Base-by-base conservation (phyloP, 2,329 filamentous ascomycete species). In the Dothistroma septosporum region DNA sequence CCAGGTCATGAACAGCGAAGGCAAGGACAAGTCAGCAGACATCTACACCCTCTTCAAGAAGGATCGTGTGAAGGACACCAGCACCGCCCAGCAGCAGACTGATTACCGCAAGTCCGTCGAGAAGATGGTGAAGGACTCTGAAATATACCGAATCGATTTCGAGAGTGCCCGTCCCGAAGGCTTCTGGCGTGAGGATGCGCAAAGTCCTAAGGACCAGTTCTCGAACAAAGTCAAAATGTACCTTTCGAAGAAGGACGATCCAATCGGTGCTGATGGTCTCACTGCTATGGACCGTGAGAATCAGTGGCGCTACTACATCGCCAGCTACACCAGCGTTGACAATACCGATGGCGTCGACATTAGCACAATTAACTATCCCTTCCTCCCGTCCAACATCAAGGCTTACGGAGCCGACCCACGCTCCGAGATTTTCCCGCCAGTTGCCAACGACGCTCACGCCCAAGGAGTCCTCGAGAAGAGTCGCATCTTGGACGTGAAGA, bases 271-370 rank as follows among this genome's bases (percentile, higher is more conserved):
- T 71, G 87, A 88, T 59, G 87, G 91, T 64, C 83, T 86, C 24
- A 82, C 80, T 56, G 76, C 79, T 4, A 56, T 68, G 16, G 71
- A 74, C 55, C 64, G 61, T 10, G 82, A 86, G 65, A 82, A 82
- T 64, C 79, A 86, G 44, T 99, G 94, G 94, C 90, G 93, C 69
- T 96, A 95, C 78, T 99, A 99, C 74, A 91, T 96, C 60, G 92
- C 93, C 19, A 92, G 92, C 0, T 97, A 90, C 75, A 90, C 91
- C 67, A 90, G 91, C 64, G 84, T 92, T 24, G 91, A 96, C 71
- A 90, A 91, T 1, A 99, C 94, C 0, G 81, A 78, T 57, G 75
- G 76, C 48, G 72, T 81, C 28, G 65, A 69, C 16, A 57, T 60
- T 16, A 57, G 47, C 19, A 50, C 53, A 14, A 58, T 80, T n/a